These are phyloP conservation scores for Salvia sclarea DNA, from an alignment of 305 asterid genomes.

Conservation along the genomic window DNA sequence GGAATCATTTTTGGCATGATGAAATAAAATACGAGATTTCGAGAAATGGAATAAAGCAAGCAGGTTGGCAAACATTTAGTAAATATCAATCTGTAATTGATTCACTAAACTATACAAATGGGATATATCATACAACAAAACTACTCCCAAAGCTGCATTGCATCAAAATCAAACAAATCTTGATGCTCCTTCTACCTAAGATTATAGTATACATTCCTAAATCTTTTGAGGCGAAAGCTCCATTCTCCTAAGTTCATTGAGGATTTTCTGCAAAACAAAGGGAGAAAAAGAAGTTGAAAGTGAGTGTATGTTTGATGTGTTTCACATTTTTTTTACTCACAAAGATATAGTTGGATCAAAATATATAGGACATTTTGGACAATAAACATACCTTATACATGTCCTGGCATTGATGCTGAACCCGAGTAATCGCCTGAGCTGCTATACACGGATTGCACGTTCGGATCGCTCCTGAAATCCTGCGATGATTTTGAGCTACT, in stretches of 20 bases:
- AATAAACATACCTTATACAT: slow-evolving; percentile 27
- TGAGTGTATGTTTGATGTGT: not conserved
- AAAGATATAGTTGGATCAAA: too few relatives aligned
- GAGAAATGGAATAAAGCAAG: not conserved
- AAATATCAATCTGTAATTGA: not conserved
- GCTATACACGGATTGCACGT: slow-evolving; percentile 15
- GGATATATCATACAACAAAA: not conserved
- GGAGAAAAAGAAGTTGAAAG: not conserved
- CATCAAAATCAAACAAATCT: slow-evolving; percentile 29
- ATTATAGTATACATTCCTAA: slow-evolving; percentile 23
- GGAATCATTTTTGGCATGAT: too few relatives aligned
- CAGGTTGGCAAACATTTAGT: not conserved
- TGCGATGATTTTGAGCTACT: slow-evolving; percentile 24
- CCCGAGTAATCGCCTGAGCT: not conserved
- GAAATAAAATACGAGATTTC: not conserved
- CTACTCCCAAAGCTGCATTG: slow-evolving; percentile 13
- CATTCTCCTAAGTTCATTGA: slow-evolving; percentile 31
- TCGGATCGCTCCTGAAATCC: slow-evolving; percentile 39
- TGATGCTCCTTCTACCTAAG: slow-evolving; percentile 24
- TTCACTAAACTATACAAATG: not conserved
- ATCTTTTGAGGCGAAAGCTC: slow-evolving; percentile 34
- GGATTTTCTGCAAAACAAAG: slow-evolving; percentile 29
- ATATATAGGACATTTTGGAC: too few relatives aligned
- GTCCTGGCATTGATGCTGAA: slow-evolving; percentile 41
- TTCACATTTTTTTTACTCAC: too few relatives aligned